Conservation (phyloP, 768 basidiomycete species). For the Paxillus ammoniavirescens region DNA sequence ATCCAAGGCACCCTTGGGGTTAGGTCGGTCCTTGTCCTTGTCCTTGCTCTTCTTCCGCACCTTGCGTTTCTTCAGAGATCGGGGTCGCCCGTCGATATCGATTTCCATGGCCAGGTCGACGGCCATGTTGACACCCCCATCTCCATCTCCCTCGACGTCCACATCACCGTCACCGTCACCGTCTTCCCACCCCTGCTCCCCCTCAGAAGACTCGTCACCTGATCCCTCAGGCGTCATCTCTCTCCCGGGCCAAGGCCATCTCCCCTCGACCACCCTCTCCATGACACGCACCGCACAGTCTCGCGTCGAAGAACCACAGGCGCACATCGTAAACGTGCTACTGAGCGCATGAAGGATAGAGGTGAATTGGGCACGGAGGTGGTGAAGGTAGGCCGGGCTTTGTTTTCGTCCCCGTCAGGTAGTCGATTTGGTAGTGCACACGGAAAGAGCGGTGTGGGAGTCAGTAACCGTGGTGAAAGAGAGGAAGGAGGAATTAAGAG, state of each 20-base stretch:
- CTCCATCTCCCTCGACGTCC: conserved; percentile 24
- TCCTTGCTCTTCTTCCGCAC: conserved; percentile 22
- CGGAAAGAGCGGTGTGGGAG: neutral
- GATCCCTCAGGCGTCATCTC: conserved; percentile 26
- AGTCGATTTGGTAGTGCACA: neutral
- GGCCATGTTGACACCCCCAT: conserved; percentile 22
- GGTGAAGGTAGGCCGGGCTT: conserved; percentile 47
- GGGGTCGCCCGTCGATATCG: conserved; percentile 7
- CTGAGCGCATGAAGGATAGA: conserved; percentile 68
- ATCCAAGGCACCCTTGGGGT: conserved; percentile 32
- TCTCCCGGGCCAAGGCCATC: conserved; percentile 30
- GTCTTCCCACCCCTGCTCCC: conserved; percentile 6
- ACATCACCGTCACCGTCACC: conserved; percentile 10
- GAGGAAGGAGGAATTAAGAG: neutral
- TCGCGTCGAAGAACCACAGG: conserved; percentile 60
- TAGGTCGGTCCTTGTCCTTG: neutral
- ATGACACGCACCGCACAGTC: conserved; percentile 67
- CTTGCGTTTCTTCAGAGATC: conserved; percentile 20
- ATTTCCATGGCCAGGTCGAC: conserved; percentile 25
- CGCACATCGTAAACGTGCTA: conserved; percentile 72
- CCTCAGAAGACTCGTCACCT: conserved; percentile 16
- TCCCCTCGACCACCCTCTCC: conserved; percentile 57
- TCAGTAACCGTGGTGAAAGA: conserved; percentile 6
- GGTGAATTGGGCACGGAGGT: conserved; percentile 63
- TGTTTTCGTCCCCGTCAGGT: neutral